These are phyloP conservation scores for Pochonia chlamydosporia DNA, from an alignment of 2,329 filamentous ascomycete species.

Conservation along the genomic window DNA sequence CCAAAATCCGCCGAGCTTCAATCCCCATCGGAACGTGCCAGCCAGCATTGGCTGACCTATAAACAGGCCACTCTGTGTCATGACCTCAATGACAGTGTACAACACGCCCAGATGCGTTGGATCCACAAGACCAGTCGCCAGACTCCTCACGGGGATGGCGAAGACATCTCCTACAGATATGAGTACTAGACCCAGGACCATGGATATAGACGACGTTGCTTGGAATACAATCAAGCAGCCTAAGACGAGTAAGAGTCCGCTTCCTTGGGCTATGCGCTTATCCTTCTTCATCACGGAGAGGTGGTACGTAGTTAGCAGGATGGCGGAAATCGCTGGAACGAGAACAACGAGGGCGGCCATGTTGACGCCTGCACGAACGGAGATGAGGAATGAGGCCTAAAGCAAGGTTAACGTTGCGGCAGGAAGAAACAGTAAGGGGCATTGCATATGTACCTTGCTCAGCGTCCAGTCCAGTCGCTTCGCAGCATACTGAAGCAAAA, in stretches of 20 bases:
- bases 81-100: constrained; percentile 11
- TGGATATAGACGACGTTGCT: constrained; percentile 3
- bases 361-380: constrained; percentile 11
- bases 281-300: constrained; percentile 7
- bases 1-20: constrained; percentile 4
- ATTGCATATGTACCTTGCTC: constrained; percentile 9
- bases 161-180: constrained; percentile 9
- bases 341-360: constrained; percentile 7
- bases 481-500: constrained; percentile 11
- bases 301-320: neutral
- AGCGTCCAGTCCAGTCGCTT: constrained; percentile 13
- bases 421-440: too few species aligned
- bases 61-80: constrained; percentile 6
- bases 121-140: constrained; percentile 11
- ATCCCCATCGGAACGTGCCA: constrained; percentile 7
- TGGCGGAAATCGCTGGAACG: constrained; percentile 6
- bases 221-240: constrained; percentile 10
- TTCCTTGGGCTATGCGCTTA: constrained; percentile 10
- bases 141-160: constrained; percentile 10
- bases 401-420: too few species aligned
- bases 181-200: constrained; percentile 8
- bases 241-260: constrained; percentile 9
- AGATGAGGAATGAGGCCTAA: constrained; percentile 13
- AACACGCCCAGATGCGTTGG: constrained; percentile 8
- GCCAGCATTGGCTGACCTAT: constrained; percentile 7